Evolutionary conservation across 441 rosid species (phyloP).

Genomic region (Jatropha multifida): DNA sequence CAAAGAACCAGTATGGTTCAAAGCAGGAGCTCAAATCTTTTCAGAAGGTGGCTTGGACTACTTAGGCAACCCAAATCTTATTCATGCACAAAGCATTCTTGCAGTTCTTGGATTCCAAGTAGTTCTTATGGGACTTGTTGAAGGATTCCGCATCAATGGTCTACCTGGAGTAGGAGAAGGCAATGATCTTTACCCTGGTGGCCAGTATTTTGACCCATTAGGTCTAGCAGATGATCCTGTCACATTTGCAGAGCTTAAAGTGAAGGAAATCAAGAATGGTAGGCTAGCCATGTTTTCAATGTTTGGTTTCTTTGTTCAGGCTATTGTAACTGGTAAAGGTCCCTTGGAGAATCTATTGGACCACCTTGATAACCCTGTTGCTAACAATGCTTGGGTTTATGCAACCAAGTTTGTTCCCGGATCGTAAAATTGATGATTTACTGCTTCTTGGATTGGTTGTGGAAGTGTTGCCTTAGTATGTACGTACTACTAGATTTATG

Average conservation of each 20-base stretch:
- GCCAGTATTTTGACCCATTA: constrained; percentile 83
- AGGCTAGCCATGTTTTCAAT: constrained; percentile 95
- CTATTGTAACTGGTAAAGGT: constrained; percentile 94
- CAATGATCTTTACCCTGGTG: constrained; percentile 91
- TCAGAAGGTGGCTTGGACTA: constrained; percentile 96
- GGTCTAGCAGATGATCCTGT: constrained; percentile 87
- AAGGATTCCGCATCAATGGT: constrained; percentile 93
- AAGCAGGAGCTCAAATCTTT: constrained; percentile 96
- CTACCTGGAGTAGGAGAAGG: constrained; percentile 91
- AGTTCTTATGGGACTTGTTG: constrained; percentile 81
- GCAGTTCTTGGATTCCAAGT: constrained; percentile 90
- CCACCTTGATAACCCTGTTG: constrained; percentile 89
- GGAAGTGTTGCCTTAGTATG: neutral
- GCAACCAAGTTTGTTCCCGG: constrained; percentile 92
- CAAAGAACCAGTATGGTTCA: constrained; percentile 98
- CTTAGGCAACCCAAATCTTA: constrained; percentile 92
- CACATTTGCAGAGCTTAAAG: constrained; percentile 92
- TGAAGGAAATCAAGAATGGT: constrained; percentile 93
- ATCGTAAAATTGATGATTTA: constrained; percentile 33
- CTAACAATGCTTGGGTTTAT: constrained; percentile 93
- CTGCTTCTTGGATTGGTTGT: constrained; percentile 12
- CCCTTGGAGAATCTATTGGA: constrained; percentile 89
- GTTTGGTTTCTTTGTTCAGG: constrained; percentile 97
- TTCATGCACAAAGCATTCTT: constrained; percentile 93
- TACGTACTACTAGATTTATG: constrained; percentile 17